Percentiles rank a stretch among this genome's conserved stretches.
phyloP scores from a whole-genome alignment of 129 eudicot genomes.

The Centrapalus pauciflorus region DNA sequence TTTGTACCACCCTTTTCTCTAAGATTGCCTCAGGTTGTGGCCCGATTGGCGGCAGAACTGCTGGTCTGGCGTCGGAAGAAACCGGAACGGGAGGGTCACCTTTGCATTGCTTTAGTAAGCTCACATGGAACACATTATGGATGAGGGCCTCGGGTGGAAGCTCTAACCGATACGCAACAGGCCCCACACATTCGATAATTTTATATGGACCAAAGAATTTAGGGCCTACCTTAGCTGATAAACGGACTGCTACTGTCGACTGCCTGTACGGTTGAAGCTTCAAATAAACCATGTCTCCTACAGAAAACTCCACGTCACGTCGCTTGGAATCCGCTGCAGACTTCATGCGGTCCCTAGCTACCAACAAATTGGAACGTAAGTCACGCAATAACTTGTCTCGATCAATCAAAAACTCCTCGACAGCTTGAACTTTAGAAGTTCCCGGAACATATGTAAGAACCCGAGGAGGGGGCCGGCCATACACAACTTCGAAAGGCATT shows the following conservation, averaged over 20 bases:
- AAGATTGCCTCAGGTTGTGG: not conserved
- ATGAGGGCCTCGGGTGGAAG: not conserved
- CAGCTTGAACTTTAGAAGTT: not conserved
- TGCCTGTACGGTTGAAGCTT: not conserved
- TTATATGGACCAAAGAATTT: not conserved
- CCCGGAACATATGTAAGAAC: conserved; percentile 3
- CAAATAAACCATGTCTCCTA: not conserved
- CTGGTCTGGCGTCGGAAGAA: not conserved
- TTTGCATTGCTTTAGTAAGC: not conserved
- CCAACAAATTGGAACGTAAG: not conserved
- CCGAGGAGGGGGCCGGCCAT: not conserved
- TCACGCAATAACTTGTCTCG: not conserved
- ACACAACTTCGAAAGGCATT: not conserved
- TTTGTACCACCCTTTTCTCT: not conserved
- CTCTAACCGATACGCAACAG: not conserved
- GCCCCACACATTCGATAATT: not conserved
- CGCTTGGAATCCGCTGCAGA: not conserved
- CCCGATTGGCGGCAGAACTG: not conserved
- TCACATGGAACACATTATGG: not conserved
- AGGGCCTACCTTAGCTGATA: not conserved
- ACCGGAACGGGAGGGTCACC: not conserved
- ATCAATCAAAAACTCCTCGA: not conserved
- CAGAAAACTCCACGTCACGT: not conserved
- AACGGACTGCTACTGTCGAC: not conserved
- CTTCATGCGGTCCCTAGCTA: not conserved